A percentile compares a stretch with the other conserved stretches of the same genome.
phyloP scores from a whole-genome alignment of 2,329 filamentous ascomycete genomes.

The Domatiomyces catenatus region DNA sequence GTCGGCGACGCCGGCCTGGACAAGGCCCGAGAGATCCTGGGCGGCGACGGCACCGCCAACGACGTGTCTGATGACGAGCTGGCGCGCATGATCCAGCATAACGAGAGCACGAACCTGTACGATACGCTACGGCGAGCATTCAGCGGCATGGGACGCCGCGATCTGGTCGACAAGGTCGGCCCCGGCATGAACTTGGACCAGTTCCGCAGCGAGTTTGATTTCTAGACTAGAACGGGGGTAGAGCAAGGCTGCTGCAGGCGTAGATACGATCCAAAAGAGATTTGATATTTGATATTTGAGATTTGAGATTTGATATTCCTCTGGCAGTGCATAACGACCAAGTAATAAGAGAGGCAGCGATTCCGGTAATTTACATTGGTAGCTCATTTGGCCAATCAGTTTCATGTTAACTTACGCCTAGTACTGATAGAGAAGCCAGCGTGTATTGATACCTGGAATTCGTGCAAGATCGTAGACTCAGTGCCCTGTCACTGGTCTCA shows the following conservation, averaged over 20 bases:
- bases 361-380: no score
- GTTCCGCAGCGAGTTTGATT: constrained; percentile 84
- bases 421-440: no score
- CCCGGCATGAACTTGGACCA: constrained; percentile 79
- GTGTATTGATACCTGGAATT: no score
- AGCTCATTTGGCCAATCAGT: no score
- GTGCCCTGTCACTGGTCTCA: no score
- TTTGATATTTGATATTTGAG: no score
- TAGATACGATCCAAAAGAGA: no score
- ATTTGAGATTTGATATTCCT: no score
- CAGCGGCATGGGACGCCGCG: constrained; percentile 79
- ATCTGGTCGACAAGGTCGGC: constrained; percentile 75
- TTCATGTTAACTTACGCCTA: no score
- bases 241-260: not conserved
- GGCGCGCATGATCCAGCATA: constrained; percentile 81
- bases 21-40: constrained; percentile 66
- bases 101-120: constrained; percentile 90
- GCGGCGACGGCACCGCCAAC: constrained; percentile 33
- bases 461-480: no score
- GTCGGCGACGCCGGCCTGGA: constrained; percentile 74
- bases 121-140: constrained; percentile 93
- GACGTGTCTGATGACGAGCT: constrained; percentile 54
- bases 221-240: constrained; percentile 29
- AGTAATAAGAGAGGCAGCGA: no score
- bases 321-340: no score